phyloP scores from a whole-genome alignment of 2,329 filamentous ascomycete genomes.

The Didymella pomorum region DNA sequence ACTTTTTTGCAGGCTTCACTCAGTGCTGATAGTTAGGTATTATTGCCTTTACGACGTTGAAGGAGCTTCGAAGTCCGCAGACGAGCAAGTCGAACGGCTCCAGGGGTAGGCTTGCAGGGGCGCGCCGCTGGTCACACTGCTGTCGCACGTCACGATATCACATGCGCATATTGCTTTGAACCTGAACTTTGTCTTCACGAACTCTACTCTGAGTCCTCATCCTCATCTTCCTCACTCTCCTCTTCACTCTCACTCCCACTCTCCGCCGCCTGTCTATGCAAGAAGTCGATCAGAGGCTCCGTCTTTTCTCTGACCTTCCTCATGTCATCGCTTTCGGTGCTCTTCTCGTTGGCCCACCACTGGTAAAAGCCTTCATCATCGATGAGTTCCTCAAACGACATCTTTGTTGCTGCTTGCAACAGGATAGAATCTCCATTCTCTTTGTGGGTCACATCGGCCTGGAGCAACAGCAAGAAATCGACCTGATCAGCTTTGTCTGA shows the following conservation, averaged over 20 bases:
- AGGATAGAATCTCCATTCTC: slow-evolving; percentile 73
- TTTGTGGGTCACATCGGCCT: slow-evolving; percentile 76
- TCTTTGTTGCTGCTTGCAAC: slow-evolving; percentile 79
- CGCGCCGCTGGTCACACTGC: slow-evolving; percentile 3
- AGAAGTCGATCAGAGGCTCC: slow-evolving; percentile 77
- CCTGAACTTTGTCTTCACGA: not conserved
- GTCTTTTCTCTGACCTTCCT: slow-evolving; percentile 75
- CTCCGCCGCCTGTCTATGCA: slow-evolving; percentile 72
- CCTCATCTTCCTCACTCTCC: slow-evolving; percentile 60
- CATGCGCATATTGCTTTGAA: slow-evolving; percentile 6
- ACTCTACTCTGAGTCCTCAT: slow-evolving; percentile 42
- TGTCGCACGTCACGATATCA: slow-evolving; percentile 9
- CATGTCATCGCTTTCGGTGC: slow-evolving; percentile 73
- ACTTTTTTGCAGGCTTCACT: slow-evolving; percentile 2
- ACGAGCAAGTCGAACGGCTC: not conserved
- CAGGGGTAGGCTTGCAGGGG: not conserved
- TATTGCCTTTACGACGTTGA: slow-evolving; percentile 2
- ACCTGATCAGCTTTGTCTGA: slow-evolving; percentile 73
- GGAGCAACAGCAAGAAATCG: slow-evolving; percentile 82
- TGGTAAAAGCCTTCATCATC: slow-evolving; percentile 87
- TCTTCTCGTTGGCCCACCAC: slow-evolving; percentile 85
- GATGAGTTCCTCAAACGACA: slow-evolving; percentile 84
- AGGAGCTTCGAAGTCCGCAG: not conserved
- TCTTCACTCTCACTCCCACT: slow-evolving; percentile 71
- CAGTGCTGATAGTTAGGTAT: not conserved